Percentiles rank a stretch among this genome's conserved stretches.
These are phyloP conservation scores for Eutrema yunnanense DNA, from an alignment of 345 rosid genomes.

Conservation along the genomic window DNA sequence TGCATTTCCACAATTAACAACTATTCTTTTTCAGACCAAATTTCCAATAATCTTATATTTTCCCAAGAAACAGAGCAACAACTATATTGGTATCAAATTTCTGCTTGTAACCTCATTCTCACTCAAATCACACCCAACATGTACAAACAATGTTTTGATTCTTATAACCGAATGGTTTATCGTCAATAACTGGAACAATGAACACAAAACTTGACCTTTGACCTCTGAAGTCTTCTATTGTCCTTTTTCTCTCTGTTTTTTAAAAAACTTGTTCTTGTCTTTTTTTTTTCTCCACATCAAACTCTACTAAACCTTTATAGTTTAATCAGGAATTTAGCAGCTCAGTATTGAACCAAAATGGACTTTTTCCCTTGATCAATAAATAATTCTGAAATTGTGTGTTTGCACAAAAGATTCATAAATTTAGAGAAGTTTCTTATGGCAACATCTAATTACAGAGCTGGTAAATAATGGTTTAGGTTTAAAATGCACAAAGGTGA, in stretches of 20 bases:
- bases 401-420: not conserved
- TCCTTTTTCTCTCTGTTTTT: not conserved
- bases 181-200: not conserved
- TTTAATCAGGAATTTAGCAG: not conserved
- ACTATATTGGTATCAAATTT: not conserved
- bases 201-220: not conserved
- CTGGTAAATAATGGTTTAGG: not conserved
- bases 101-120: too few species aligned
- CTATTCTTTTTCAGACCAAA: not conserved
- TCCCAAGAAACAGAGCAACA: slow-evolving; percentile 18
- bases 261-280: not conserved
- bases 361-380: not conserved
- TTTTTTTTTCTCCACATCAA: not conserved
- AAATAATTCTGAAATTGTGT: not conserved
- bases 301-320: not conserved
- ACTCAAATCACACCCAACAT: not conserved
- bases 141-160: not conserved
- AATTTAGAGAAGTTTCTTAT: not conserved
- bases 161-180: too few species aligned
- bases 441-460: not conserved
- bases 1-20: slow-evolving; percentile 11
- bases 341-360: not conserved
- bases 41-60: not conserved
- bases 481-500: not conserved
- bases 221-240: not conserved